phyloP scores from a whole-genome alignment of 495 filamentous ascomycete genomes.

The Penicillium macrosclerotiorum region DNA sequence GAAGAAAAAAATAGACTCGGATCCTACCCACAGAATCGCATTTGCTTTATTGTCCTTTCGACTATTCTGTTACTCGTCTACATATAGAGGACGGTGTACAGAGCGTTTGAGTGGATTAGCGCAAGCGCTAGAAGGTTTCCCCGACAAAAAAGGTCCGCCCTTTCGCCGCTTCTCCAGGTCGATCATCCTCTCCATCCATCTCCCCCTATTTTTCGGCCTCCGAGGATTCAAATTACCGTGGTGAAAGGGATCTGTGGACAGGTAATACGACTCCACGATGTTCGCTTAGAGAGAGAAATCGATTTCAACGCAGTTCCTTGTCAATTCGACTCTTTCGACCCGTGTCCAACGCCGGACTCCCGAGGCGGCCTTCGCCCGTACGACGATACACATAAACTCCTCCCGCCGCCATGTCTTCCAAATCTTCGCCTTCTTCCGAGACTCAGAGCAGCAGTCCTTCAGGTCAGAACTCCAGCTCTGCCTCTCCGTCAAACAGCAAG shows the following conservation, averaged over 20 bases:
- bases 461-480: constrained; percentile 24
- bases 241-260: background rate
- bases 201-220: background rate
- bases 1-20: too few species aligned
- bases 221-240: background rate
- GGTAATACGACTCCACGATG: constrained; percentile 11
- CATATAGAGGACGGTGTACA: background rate
- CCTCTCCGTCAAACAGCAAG: constrained; percentile 50
- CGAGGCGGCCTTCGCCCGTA: background rate
- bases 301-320: background rate
- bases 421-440: constrained; percentile 25
- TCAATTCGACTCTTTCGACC: constrained; percentile 7
- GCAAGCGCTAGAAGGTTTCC: constrained; percentile 5
- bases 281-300: constrained; percentile 7
- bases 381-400: background rate
- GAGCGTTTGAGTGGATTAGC: background rate
- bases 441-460: constrained; percentile 26
- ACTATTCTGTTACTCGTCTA: too few species aligned
- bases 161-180: constrained; percentile 3
- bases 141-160: constrained; percentile 17
- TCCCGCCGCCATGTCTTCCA: constrained; percentile 27
- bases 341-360: constrained; percentile 6
- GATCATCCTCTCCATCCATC: background rate
- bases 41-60: too few species aligned
- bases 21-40: too few species aligned